Conservation (phyloP, 179 eudicot species). For the Actinidia arguta region DNA sequence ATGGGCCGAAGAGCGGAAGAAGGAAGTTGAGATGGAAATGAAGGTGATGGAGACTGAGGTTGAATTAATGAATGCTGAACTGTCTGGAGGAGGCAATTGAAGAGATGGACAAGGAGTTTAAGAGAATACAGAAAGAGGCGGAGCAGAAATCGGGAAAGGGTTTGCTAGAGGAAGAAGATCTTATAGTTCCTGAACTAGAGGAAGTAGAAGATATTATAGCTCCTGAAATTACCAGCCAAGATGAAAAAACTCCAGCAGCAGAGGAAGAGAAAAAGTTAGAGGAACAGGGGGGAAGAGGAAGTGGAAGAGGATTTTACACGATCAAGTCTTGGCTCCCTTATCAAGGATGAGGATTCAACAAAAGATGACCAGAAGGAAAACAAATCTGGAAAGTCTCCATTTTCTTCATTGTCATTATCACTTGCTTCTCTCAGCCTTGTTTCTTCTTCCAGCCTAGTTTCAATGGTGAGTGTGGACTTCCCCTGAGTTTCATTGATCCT, state of each 20-base stretch:
- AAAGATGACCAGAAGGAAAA: slow-evolving; percentile 43
- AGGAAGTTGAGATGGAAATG: slow-evolving; percentile 44
- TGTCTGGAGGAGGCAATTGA: slow-evolving; percentile 71
- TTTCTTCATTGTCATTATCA: slow-evolving; percentile 65
- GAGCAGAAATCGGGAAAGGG: slow-evolving; percentile 51
- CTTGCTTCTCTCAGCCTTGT: slow-evolving; percentile 53
- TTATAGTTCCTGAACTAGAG: background rate
- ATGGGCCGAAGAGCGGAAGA: slow-evolving; percentile 53
- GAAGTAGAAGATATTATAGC: slow-evolving; percentile 41
- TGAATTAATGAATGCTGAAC: slow-evolving; percentile 69
- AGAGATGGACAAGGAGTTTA: slow-evolving; percentile 70
- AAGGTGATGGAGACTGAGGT: slow-evolving; percentile 60
- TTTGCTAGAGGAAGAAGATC: slow-evolving; percentile 23
- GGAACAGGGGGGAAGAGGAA: slow-evolving; percentile 53
- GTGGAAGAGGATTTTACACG: slow-evolving; percentile 66
- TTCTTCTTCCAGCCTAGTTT: slow-evolving; percentile 48
- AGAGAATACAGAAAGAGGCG: slow-evolving; percentile 66
- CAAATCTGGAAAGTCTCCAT: slow-evolving; percentile 61
- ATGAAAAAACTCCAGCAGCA: slow-evolving; percentile 36
- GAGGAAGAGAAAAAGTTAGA: slow-evolving; percentile 40
- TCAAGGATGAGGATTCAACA: slow-evolving; percentile 35
- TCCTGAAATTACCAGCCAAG: slow-evolving; percentile 30
- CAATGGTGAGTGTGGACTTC: slow-evolving; percentile 49
- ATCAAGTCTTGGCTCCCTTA: slow-evolving; percentile 77
- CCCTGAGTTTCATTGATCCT: background rate